Percentiles rank a stretch among this genome's conserved stretches.
Conservation (phyloP, 2,329 filamentous ascomycete species). For the Alternaria solani region DNA sequence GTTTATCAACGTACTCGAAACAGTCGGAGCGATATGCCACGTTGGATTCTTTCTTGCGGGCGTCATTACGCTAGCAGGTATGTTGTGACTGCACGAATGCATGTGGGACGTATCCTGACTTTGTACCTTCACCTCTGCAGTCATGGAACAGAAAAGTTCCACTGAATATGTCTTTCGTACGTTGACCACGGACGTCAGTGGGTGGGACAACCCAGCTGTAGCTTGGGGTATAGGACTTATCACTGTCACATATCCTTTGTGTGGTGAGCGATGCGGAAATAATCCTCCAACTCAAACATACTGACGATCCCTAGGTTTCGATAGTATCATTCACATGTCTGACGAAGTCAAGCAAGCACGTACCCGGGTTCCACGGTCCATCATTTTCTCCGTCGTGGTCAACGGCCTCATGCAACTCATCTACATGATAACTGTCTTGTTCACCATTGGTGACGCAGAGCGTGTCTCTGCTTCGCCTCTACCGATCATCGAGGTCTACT, state of each 20-base stretch:
- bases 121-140: slow-evolving; percentile 7
- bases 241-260: slow-evolving; percentile 34
- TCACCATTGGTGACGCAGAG: slow-evolving; percentile 55
- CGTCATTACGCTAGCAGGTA: slow-evolving; percentile 52
- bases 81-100: background rate
- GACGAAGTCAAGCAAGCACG: slow-evolving; percentile 37
- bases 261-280: background rate
- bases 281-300: background rate
- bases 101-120: background rate
- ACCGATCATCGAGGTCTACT: slow-evolving; percentile 61
- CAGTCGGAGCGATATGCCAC: slow-evolving; percentile 56
- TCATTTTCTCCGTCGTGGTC: slow-evolving; percentile 55
- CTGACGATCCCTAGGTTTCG: slow-evolving; percentile 49
- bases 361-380: slow-evolving; percentile 40
- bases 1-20: slow-evolving; percentile 56
- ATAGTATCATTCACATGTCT: slow-evolving; percentile 56
- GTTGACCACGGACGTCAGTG: slow-evolving; percentile 54
- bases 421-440: slow-evolving; percentile 55
- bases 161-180: slow-evolving; percentile 55
- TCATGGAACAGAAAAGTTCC: slow-evolving; percentile 51
- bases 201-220: slow-evolving; percentile 55
- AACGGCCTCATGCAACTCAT: slow-evolving; percentile 54
- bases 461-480: slow-evolving; percentile 38
- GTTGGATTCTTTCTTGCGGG: slow-evolving; percentile 59
- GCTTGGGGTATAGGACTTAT: slow-evolving; percentile 52